Evolutionary conservation across 2,329 filamentous ascomycete genomes (phyloP), one percentile per base, ranked within the genome.

Genomic region (Neodidymelliopsis sp.): DNA sequence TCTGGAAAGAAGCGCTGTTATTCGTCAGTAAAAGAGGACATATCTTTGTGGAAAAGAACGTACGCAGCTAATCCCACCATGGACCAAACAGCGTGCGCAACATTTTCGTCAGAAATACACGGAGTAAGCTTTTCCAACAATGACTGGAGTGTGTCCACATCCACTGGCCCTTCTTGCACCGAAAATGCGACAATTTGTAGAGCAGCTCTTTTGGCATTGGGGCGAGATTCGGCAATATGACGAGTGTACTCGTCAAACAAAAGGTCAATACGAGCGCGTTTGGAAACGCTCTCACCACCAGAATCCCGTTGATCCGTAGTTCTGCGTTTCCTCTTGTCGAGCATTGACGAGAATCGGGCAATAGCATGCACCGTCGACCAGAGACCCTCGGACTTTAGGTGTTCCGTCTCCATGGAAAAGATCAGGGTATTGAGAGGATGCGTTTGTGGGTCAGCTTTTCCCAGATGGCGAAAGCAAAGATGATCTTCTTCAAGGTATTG

Each of bases 61-160:
- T 76, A 92, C 90, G 89, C 90, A 54, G 90, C 80, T 66, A 91
- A 84, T n/a, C 86, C 87, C 41, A 97, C 71, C 77, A 96, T 84
- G 13, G 91, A 87, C 94, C 94, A 99, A 0, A 86, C 90, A 6
- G 86, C 83, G 29, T 71, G 67, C 16, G 58, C 64, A 4, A 65
- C 45, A 57, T 88, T 85, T 62, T 96, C 92, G 63, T 94, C 88
- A 8, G 83, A 79, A 31, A 88, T 83, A 42, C 81, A 79, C 9
- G 75, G 71, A 12, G 79, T 74, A 12, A 95, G 74, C 31, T 82
- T 80, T 7, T 80, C 77, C 2, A 94, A 66, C 4, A 87, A 68
- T 0, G 79, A 77, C 4, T 74, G 70, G 19, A 87, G 73, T 9
- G 84, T 81, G 23, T 85, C 80, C 23, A 74, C 59, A 3, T 77